These are phyloP conservation scores for Prunus yedoensis DNA, from an alignment of 331 rosid genomes.

Conservation along the genomic window DNA sequence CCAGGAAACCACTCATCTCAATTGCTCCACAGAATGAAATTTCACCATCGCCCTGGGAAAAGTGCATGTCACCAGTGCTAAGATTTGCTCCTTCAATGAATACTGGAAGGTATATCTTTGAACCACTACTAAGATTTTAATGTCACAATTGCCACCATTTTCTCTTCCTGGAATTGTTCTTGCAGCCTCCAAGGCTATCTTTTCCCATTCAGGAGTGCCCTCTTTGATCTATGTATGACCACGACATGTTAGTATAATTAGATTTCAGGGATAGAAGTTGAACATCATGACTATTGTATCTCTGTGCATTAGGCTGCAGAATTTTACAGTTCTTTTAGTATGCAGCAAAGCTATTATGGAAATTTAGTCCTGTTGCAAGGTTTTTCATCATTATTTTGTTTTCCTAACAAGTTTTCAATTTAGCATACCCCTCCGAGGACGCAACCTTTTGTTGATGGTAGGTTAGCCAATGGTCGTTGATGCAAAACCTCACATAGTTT, in stretches of 20 bases:
- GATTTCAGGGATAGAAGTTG: not conserved
- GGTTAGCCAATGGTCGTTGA: slow-evolving; percentile 81
- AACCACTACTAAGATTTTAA: slow-evolving; percentile 81
- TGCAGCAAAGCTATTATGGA: not conserved
- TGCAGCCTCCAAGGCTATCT: slow-evolving; percentile 80
- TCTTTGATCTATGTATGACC: slow-evolving; percentile 48
- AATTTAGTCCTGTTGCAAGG: not conserved
- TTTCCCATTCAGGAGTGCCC: slow-evolving; percentile 73
- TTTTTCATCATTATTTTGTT: not conserved
- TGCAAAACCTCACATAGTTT: slow-evolving; percentile 88
- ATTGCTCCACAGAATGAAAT: slow-evolving; percentile 90
- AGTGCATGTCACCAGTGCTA: slow-evolving; percentile 94
- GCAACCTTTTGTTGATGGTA: slow-evolving; percentile 66
- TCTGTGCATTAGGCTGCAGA: not conserved
- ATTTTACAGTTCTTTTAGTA: too few relatives aligned
- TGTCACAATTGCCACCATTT: slow-evolving; percentile 96
- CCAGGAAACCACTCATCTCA: slow-evolving; percentile 96
- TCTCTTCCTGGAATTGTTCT: slow-evolving; percentile 98
- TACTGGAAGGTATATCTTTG: slow-evolving; percentile 89
- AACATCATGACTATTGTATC: not conserved
- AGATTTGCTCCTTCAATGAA: slow-evolving; percentile 91
- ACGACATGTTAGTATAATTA: not conserved
- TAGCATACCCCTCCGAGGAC: slow-evolving; percentile 70
- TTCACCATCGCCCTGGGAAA: slow-evolving; percentile 94
- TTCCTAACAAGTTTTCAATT: not conserved